Base-by-base conservation (phyloP, 306 rosid genomes). In the Cucurbita moschata region DNA sequence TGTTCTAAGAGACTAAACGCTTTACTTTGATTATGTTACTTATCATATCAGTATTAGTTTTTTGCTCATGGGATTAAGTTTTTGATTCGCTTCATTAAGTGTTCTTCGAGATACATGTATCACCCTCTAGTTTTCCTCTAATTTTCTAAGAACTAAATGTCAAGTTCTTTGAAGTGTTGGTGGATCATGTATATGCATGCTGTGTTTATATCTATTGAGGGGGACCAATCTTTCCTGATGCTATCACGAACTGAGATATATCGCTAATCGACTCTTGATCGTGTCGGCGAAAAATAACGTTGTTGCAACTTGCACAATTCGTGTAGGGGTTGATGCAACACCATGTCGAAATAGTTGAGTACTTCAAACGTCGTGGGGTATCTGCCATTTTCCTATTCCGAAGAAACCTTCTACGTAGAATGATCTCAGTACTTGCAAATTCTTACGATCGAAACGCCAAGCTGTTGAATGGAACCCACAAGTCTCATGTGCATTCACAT, bases 401-500 rank as follows among this genome's bases (percentile, higher is more conserved):
- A 82, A 88, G 96, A 81, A 95, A 95, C 79, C 97, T 95, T 73
- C 79, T 95, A 76, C 97, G 99, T 50, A 83, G 99, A 80, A 85
- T 89, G 99, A 81, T 95, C 65, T 95, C 99, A 13, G 83, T 95
- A 46, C 85, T 91, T 65, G 97, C 97, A 53, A 95, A 95, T 80
- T 88, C 83, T 60, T 91, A 88, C 35, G 99, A 95, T 74, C 83
- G 82, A 81, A 86, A 84, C 75, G 84, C 77, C 6, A 95, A 89
- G 87, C 78, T 68, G 40, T 81, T 95, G 72, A 95, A 95, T 21
- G 97, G 99, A 65, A 95, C 96, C 76, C 99, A 95, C 88, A 95
- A 95, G 83, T 95, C 99, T 81, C 99, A 95, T 47, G 91, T 87
- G 53, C 99, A 95, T 86, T 95, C 99, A 52, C 84, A 87, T 51